These are phyloP conservation scores for Pythium volutum DNA, from an alignment of 352 stramenopile species.

Conservation along the genomic window DNA sequence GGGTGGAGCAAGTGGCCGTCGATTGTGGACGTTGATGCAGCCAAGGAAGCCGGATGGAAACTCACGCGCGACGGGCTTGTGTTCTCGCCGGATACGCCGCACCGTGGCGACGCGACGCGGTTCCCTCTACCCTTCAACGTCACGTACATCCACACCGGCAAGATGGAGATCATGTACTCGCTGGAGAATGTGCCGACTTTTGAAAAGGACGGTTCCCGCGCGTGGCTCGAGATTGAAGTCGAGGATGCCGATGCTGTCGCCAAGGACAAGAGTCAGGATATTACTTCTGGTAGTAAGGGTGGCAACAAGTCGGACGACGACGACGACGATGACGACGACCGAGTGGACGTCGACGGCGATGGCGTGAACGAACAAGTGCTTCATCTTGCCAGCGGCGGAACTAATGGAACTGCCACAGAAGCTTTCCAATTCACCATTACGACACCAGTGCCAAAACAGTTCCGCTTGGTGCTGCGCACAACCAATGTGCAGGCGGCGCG, in stretches of 20 bases:
- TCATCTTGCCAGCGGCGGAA: conserved; percentile 54
- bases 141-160: conserved; percentile 48
- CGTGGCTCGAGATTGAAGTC: conserved; percentile 73
- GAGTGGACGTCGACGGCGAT: conserved; percentile 29
- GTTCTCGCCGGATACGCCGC: conserved; percentile 26
- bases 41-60: conserved; percentile 54
- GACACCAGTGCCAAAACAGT: conserved; percentile 39
- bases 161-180: conserved; percentile 63
- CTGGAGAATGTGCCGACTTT: conserved; percentile 65
- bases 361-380: conserved; percentile 32
- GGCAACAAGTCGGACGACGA: conserved; percentile 17
- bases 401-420: conserved; percentile 66
- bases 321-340: conserved; percentile 15
- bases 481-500: conserved; percentile 38
- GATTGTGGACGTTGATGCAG: conserved; percentile 42
- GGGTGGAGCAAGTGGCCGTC: conserved; percentile 57
- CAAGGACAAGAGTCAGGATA: not conserved
- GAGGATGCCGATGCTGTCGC: conserved; percentile 20
- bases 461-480: conserved; percentile 56
- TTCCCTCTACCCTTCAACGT: conserved; percentile 58
- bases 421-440: conserved; percentile 57
- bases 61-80: conserved; percentile 56
- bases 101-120: conserved; percentile 22
- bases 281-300: conserved; percentile 3
- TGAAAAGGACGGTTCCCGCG: conserved; percentile 45